Conservation (phyloP, 1,284 basidiomycete species). For the Ustilago shanxiensis region DNA sequence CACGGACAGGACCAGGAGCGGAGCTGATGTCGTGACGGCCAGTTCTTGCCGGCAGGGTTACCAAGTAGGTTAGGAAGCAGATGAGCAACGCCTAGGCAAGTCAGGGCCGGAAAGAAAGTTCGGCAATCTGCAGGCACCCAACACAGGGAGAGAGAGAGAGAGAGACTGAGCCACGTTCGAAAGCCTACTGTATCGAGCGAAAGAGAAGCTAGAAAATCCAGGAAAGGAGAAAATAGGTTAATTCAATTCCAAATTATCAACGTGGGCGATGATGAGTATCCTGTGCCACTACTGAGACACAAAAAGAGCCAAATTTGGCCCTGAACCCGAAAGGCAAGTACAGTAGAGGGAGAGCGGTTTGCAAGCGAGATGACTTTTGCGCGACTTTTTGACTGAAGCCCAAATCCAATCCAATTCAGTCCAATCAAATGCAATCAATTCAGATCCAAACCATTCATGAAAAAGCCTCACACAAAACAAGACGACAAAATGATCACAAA, state of each 20-base stretch:
- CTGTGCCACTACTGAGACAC: not conserved
- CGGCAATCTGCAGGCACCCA: constrained; percentile 26
- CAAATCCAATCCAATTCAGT: not conserved
- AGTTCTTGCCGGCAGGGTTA: not conserved
- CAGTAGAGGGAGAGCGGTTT: no score
- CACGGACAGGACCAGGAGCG: not conserved
- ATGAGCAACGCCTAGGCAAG: not conserved
- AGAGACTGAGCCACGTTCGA: no score
- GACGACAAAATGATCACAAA: not conserved
- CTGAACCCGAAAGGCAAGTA: no score
- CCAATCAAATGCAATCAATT: no score
- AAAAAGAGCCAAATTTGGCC: not conserved
- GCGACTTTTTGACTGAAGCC: no score
- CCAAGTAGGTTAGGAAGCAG: constrained; percentile 4
- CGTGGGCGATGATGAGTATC: not conserved
- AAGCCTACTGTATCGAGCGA: not conserved
- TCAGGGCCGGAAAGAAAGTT: constrained; percentile 9
- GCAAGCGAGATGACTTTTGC: constrained; percentile 12
- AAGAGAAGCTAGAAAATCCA: not conserved
- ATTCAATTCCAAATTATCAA: not conserved
- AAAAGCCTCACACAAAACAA: not conserved
- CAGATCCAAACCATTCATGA: no score
- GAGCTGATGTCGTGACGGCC: not conserved
- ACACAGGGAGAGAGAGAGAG: not conserved
- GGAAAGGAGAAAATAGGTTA: not conserved